Evolutionary conservation across 2,329 filamentous ascomycete genomes (phyloP), one percentile per base, ranked within the genome.

Genomic region (Epichloe coenophiala): DNA sequence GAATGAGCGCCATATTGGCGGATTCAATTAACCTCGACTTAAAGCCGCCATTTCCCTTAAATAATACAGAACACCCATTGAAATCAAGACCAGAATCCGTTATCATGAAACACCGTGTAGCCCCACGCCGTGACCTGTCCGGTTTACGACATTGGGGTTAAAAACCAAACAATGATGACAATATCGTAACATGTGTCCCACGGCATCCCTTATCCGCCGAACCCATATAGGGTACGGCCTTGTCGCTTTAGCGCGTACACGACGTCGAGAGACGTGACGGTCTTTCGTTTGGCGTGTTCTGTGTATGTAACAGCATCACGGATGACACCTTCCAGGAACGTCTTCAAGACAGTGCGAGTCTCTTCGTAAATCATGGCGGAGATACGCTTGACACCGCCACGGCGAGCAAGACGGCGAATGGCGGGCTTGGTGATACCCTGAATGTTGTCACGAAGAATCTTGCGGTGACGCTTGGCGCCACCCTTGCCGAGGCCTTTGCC

Each of bases 341-440:
- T 83, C 78, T 86, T 86, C 61, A 86, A 78, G 57, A 86, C 83
- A 75, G 81, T 81, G 60, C 83, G 83, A 56, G 83, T 86, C 75
- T 86, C 83, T 70, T 86, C 83, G 75, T 86, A 86, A 71, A 86
- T 86, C 81, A 86, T 94, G 70, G 90, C 90, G 65, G 89, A 95
- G 67, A 96, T 96, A 95, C 90, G 90, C 87, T 96, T 96, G 80
- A 96, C 90, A 90, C 90, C 90, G 73, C 90, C 90, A 93, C 90
- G 89, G 76, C 90, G 90, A 59, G 90, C 90, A 70, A 96, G 89
- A 91, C 90, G 90, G 66, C 90, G 86, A 74, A 96, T 96, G 64
- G 90, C 90, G 65, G 90, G 90, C 86, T 96, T 96, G 68, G 90
- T 96, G 70, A 96, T 96, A 76, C 90, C 90, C 78, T 95, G 90